Base-by-base conservation (phyloP, 208 protist species). In the Phytomonas francai region DNA sequence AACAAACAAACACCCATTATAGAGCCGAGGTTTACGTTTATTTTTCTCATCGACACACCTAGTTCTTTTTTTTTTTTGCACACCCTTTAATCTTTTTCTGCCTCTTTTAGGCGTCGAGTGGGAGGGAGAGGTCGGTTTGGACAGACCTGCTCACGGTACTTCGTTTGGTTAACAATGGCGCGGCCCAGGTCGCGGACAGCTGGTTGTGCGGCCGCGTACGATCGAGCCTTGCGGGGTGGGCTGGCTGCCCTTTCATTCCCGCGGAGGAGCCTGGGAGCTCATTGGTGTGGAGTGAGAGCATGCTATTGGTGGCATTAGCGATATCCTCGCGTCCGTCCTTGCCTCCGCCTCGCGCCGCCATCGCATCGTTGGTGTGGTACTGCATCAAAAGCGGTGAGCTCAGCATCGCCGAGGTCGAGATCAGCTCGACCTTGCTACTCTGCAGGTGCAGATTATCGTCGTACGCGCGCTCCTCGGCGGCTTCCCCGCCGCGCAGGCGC, bases 391-490 rank as follows among this genome's bases (percentile, higher is more conserved):
- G 39, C 9, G 71, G 68, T 56, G 74, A 11, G 56, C 33, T 78
- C 57, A 64, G 72, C 73, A 54, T 45, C 54, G 54, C 45, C 65
- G 27, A 67, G n/a, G 71, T 79, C 33, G 78, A 79, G 65, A 81
- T 67, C 16, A 77, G 67, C 72, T 78, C 78, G 7, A 83, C 78
- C 33, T 66, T 70, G 36, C 75, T 80, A 68, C 75, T 77, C 2
- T 63, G 51, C 12, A 73, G 39, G 12, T 22, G 22, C 19, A 7
- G 54, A 34, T 28, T 69, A 19, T 34, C 58, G 32, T 69, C 54
- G 56, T 65, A 29, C 68, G 19, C 30, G 7, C 22, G 9, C 25
- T n/a, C 29, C 8, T 29, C 25, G 62, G 19, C 33, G 30, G 14
- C 62, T 11, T 54, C 29, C 8, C 12, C 16, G 16, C 39, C 12